A percentile compares a stretch with the other conserved stretches of the same genome.
phyloP scores from a whole-genome alignment of 2,329 filamentous ascomycete species.

The Daldinia eschscholtzii region DNA sequence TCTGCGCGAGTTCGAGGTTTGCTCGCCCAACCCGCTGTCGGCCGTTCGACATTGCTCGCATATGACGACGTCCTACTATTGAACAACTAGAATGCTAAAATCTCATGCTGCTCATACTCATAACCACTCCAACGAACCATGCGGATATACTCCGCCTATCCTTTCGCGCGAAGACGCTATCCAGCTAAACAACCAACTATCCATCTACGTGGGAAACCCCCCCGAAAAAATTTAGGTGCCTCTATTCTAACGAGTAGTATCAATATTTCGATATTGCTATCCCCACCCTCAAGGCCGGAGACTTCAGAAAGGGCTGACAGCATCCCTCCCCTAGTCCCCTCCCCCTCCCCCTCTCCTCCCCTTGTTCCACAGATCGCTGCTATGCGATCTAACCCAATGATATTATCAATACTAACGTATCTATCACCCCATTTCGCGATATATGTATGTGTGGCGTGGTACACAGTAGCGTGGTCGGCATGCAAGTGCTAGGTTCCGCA shows the following conservation, averaged over 20 bases:
- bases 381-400: slow-evolving; percentile 26
- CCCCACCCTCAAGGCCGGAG: slow-evolving; percentile 10
- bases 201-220: no score
- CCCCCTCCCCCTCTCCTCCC: not conserved
- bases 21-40: slow-evolving; percentile 22
- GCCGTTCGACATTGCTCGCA: slow-evolving; percentile 17
- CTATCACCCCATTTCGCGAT: slow-evolving; percentile 35
- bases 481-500: slow-evolving; percentile 42
- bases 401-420: slow-evolving; percentile 22
- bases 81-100: not conserved
- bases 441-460: slow-evolving; percentile 31
- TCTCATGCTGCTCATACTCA: slow-evolving; percentile 12
- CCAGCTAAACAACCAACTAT: not conserved
- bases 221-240: no score
- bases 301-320: slow-evolving; percentile 9
- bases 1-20: slow-evolving; percentile 19
- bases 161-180: slow-evolving; percentile 8
- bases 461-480: slow-evolving; percentile 37
- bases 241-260: not conserved
- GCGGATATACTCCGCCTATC: not conserved
- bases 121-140: slow-evolving; percentile 10
- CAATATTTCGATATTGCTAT: slow-evolving; percentile 4
- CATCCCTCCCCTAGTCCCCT: not conserved
- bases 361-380: slow-evolving; percentile 21
- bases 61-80: slow-evolving; percentile 28